Base-by-base conservation (phyloP, 2,329 filamentous ascomycete species). In the Diplodia scrobiculata region DNA sequence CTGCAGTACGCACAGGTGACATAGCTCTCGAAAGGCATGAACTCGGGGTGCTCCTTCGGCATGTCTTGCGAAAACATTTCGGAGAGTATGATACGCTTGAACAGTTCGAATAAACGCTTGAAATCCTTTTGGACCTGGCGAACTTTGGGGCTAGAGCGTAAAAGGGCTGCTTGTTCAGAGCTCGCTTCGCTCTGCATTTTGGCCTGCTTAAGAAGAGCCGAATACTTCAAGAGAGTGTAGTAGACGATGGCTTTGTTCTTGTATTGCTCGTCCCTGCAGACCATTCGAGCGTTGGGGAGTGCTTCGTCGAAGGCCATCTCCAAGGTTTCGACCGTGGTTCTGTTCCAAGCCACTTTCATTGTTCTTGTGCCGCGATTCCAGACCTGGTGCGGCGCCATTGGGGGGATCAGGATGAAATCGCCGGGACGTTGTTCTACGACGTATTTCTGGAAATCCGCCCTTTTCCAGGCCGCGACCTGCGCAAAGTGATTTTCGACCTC, bases 331-430 rank as follows among this genome's bases (percentile, higher is more conserved):
- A 91, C 90, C 0, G 93, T 97, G 0, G 92, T 97, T 29, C 95
- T 86, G 76, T 99, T 99, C 95, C 95, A 99, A 0, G 95, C 95
- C 7, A 96, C 92, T 76, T 99, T 99, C 86, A 98, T 92, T 0
- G 95, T 99, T 52, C 93, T 85, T 1, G 94, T 97, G 21, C 95
- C 95, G 58, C 94, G 87, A 74, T 99, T 99, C 95, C 95, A 99
- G 10, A 99, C 95, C 75, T 99, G 95, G 77, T 99, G 95, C 0
- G 94, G 92, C 3, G 95, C 95, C 19, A 98, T 81, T 4, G 95
- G 93, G 17, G 95, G 95, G 29, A 99, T 90, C 0, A 99, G 83
- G 67, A 99, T 95, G 70, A 98, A 92, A 74, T 99, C 95, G 4
- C 95, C 95, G 6, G 88, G 87, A 67, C 84, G 89, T 76, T 99